These are phyloP conservation scores for Volvox africanus DNA, from an alignment of 139 green algal genomes.

Conservation along the genomic window DNA sequence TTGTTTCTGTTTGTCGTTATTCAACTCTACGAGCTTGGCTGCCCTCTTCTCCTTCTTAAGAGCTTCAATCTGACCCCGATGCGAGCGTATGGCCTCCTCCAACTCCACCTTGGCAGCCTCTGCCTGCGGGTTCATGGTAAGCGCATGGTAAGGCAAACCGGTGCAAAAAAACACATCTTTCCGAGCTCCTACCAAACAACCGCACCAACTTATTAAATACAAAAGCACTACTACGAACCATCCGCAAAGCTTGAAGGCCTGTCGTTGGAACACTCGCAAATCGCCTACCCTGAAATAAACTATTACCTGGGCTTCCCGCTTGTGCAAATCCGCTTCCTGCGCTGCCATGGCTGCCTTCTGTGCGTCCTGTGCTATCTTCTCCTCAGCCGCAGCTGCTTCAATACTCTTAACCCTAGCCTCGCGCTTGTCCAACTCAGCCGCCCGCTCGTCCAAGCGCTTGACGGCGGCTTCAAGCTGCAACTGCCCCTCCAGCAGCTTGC, in stretches of 20 bases:
- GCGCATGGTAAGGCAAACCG: neutral
- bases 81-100: too few species aligned
- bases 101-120: neutral
- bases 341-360: neutral
- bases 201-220: too few species aligned
- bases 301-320: neutral
- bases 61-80: too few species aligned
- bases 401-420: neutral
- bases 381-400: neutral
- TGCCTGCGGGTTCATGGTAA: neutral
- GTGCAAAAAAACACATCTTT: neutral
- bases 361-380: neutral
- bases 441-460: neutral
- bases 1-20: neutral
- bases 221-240: too few species aligned
- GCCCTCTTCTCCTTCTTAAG: constrained; percentile 17
- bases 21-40: neutral
- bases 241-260: too few species aligned
- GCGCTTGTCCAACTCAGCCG: neutral
- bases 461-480: neutral
- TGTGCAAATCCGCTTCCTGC: neutral
- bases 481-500: constrained; percentile 45
- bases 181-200: too few species aligned
- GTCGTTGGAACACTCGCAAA: too few species aligned
- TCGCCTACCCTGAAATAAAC: too few species aligned